Conservation (phyloP, 2,329 filamentous ascomycete species). For the Colletotrichum euphorbiae region DNA sequence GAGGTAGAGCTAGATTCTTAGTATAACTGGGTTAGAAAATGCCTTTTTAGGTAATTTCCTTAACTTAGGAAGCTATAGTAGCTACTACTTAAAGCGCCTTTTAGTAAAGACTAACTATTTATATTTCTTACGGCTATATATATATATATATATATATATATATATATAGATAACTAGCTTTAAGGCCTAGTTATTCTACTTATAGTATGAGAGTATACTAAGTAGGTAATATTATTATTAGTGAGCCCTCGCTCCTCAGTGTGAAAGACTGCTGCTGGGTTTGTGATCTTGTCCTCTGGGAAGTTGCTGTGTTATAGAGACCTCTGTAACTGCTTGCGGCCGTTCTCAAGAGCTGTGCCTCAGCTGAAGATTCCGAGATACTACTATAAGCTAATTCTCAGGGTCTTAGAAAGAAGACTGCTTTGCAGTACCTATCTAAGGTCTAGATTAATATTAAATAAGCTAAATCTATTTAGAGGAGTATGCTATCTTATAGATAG, state of each 20-base stretch:
- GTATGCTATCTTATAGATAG: not conserved
- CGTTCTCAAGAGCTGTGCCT: not conserved
- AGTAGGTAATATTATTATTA: slow-evolving; percentile 1
- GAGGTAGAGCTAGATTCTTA: not conserved
- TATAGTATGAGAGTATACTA: not conserved
- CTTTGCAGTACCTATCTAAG: not conserved
- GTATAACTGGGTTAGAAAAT: not conserved
- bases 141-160: too few relatives aligned
- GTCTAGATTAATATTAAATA: not conserved
- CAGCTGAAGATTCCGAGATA: not conserved
- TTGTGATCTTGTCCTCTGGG: not conserved
- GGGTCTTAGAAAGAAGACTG: not conserved
- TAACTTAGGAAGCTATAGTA: not conserved
- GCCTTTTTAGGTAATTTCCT: not conserved
- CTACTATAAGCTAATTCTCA: not conserved
- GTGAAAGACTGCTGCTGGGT: not conserved
- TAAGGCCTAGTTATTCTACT: not conserved
- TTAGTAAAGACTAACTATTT: not conserved
- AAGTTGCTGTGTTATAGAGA: not conserved
- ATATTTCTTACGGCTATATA: not conserved
- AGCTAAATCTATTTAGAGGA: not conserved
- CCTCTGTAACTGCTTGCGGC: not conserved
- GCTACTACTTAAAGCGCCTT: not conserved
- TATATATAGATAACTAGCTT: not conserved
- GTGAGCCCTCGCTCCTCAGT: not conserved